Percentiles rank a stretch among this genome's conserved stretches.
Evolutionary conservation across 495 filamentous ascomycete genomes (phyloP).

Genomic region (Aspergillus avenaceus): DNA sequence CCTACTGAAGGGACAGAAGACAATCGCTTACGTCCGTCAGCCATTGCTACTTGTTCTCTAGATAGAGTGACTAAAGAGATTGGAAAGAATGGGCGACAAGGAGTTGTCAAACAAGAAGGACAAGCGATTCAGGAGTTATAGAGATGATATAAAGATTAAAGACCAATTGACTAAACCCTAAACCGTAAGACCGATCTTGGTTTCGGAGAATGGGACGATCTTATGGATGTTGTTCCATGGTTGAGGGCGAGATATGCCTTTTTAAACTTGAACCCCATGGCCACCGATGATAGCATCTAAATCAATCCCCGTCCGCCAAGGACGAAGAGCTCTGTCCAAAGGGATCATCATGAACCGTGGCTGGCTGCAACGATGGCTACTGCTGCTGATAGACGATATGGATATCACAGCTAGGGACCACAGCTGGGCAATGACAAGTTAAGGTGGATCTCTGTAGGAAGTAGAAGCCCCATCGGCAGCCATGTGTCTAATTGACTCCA

Average conservation of each 20-base stretch:
- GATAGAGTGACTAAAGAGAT: background rate
- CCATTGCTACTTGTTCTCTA: constrained; percentile 35
- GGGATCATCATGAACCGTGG: constrained; percentile 30
- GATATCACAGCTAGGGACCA: constrained; percentile 25
- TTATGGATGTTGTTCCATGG: constrained; percentile 12
- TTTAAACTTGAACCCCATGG: constrained; percentile 16
- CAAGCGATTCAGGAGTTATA: constrained; percentile 1
- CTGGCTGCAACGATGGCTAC: constrained; percentile 29
- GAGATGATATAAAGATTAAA: background rate
- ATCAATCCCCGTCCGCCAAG: background rate
- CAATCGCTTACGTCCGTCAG: constrained; percentile 55
- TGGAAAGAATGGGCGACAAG: background rate
- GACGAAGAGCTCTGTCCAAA: constrained; percentile 7
- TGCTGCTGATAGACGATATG: constrained; percentile 18
- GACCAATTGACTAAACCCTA: constrained; percentile 1
- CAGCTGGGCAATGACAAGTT: constrained; percentile 25
- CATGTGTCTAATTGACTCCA: constrained; percentile 11
- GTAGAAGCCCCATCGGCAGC: constrained; percentile 9
- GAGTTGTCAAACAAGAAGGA: background rate
- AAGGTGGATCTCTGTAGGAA: constrained; percentile 24
- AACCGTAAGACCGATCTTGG: background rate
- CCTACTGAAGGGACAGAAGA: background rate
- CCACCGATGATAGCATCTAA: constrained; percentile 11
- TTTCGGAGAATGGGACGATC: constrained; percentile 3
- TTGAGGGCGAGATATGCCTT: constrained; percentile 23